Evolutionary conservation across 2,329 filamentous ascomycete genomes (phyloP).

Genomic region (Macrophomina phaseolina): DNA sequence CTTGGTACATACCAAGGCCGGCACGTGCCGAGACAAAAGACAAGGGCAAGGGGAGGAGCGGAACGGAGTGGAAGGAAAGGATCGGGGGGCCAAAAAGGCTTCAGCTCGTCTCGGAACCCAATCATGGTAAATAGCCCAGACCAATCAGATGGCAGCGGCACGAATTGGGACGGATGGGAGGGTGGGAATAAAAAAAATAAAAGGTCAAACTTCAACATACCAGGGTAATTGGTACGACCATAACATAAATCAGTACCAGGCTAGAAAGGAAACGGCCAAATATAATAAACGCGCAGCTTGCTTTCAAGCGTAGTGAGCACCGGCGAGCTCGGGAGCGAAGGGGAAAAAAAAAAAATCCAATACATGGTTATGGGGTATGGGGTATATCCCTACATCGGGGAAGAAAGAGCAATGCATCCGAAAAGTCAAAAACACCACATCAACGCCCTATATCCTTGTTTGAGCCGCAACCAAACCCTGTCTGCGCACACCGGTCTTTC

Average conservation of each 20-base stretch:
- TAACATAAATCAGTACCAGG: not conserved
- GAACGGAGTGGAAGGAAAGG: not conserved
- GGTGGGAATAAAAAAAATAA: not conserved
- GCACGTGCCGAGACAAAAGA: conserved; percentile 1
- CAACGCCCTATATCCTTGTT: conserved; percentile 3
- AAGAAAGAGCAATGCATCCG: not conserved
- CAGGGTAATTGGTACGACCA: not conserved
- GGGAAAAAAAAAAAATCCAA: not conserved
- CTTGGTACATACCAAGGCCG: not conserved
- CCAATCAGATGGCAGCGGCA: conserved; percentile 1
- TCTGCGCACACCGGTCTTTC: conserved; percentile 5
- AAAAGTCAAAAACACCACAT: conserved; percentile 9
- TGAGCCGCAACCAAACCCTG: not conserved
- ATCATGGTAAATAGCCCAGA: not conserved
- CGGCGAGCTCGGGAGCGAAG: no score
- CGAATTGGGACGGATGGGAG: not conserved
- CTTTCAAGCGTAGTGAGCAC: not conserved
- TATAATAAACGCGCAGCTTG: not conserved
- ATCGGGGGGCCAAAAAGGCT: conserved; percentile 5
- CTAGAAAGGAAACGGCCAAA: not conserved
- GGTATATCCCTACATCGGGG: conserved; percentile 20
- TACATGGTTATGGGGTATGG: not conserved
- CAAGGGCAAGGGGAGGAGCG: not conserved
- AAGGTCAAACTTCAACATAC: conserved; percentile 8
- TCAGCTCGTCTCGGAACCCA: conserved; percentile 11